A percentile compares a stretch with the other conserved stretches of the same genome.
Evolutionary conservation across 2,329 filamentous ascomycete genomes (phyloP).

Genomic region (Apiospora kogelbergensis): DNA sequence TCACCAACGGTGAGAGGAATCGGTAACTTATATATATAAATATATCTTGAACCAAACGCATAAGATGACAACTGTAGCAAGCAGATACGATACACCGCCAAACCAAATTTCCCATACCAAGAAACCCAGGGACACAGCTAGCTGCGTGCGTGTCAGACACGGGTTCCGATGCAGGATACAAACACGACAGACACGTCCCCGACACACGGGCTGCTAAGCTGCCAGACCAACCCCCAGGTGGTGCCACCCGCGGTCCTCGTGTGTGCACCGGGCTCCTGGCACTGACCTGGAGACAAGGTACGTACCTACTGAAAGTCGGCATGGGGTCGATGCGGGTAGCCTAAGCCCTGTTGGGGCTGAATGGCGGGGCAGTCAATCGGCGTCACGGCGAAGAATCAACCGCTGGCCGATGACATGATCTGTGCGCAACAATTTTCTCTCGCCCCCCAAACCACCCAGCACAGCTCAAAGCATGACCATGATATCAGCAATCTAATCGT

Average conservation of each 20-base stretch:
- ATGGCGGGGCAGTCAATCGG: not conserved
- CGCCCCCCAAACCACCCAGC: too few relatives aligned
- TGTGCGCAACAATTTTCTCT: constrained; percentile 19
- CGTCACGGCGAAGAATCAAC: constrained; percentile 4
- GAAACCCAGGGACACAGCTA: not conserved
- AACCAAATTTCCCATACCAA: not conserved
- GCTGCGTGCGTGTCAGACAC: not conserved
- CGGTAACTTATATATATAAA: too few relatives aligned
- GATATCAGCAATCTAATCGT: not conserved
- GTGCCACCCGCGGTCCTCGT: too few relatives aligned
- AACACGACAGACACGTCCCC: too few relatives aligned
- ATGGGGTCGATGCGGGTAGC: not conserved
- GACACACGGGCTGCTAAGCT: too few relatives aligned
- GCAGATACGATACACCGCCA: not conserved
- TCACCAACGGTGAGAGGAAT: too few relatives aligned
- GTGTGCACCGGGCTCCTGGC: too few relatives aligned
- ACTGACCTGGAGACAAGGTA: too few relatives aligned
- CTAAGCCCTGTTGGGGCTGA: not conserved
- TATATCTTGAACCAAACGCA: too few relatives aligned
- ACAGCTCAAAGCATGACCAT: not conserved
- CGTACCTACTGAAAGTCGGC: too few relatives aligned
- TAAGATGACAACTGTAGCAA: too few relatives aligned
- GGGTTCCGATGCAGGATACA: not conserved
- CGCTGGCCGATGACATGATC: constrained; percentile 8
- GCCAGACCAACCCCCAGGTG: too few relatives aligned